Base-by-base conservation (phyloP, 805 yeast genomes). In the Candida ponderosae region DNA sequence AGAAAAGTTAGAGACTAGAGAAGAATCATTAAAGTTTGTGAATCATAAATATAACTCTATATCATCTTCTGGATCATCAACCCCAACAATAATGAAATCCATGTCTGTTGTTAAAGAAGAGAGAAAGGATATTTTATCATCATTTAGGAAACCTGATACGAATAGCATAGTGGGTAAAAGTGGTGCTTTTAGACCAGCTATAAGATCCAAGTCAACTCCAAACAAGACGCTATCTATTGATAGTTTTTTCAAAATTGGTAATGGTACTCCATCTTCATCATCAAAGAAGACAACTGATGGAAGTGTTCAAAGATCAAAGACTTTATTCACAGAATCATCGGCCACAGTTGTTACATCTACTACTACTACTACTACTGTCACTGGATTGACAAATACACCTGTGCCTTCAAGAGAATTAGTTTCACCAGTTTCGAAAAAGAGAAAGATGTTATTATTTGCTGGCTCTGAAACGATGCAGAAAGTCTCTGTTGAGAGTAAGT, bases 371-470 rank as follows among this genome's bases (percentile, higher is more conserved):
- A 20, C 33, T 7, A 18, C 15, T 15, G 18, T n/a, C 6, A 15
- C 23, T 1, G 27, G 29, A 4, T 32, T 29, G 36, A 26, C 5
- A 7, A 11, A 7, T 32, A 37, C 8, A n/a, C 14, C 27, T 20
- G 10, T 7, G 6, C 16, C 21, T 15, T 20, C 33, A n/a, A 24
- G 27, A 16, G 16, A 32, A 10, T 23, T 29, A 5, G 32, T 46
- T 21, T 51, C 55, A 3, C 53, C 53, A 20, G 46, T 47, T 1
- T 44, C 53, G 5, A 51, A 49, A 35, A 44, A 51, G 36, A 32
- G 42, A 15, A 47, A 27, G 18, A 18, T 44, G 20, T 44, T 50
- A 20, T 33, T 39, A 31, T 30, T 28, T 31, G 17, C 42, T 8
- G 6, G 13, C 3, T 15, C 4, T 5, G 11, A 16, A 4, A 32